These are phyloP conservation scores for Hymenoscyphus albidus DNA, from an alignment of 2,329 filamentous ascomycete species.

Conservation along the genomic window DNA sequence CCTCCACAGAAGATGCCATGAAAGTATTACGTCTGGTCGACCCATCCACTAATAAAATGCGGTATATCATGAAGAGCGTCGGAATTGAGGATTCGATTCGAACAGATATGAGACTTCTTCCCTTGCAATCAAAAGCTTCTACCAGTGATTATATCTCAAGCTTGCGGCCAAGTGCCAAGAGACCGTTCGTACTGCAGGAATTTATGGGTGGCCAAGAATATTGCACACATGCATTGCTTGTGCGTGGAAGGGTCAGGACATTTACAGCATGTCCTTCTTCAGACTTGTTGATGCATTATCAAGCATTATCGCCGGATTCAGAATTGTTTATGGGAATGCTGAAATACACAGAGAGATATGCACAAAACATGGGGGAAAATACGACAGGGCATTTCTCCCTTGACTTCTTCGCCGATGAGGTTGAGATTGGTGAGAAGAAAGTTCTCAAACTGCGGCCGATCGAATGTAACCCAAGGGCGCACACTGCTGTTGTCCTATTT, in stretches of 20 bases:
- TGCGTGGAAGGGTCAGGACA: background rate
- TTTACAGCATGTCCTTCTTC: background rate
- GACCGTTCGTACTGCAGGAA: background rate
- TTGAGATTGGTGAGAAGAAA: background rate
- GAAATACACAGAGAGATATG: background rate
- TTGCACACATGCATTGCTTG: background rate
- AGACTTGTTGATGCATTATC: background rate
- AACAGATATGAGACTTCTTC: conserved; percentile 1
- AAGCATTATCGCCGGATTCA: background rate
- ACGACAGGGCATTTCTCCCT: background rate
- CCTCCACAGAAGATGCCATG: background rate
- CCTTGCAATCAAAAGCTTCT: background rate
- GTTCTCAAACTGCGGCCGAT: background rate
- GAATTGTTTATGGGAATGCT: background rate
- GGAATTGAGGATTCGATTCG: background rate
- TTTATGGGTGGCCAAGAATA: background rate
- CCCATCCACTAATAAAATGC: background rate
- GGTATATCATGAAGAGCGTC: background rate
- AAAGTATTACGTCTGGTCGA: background rate
- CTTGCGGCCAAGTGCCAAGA: background rate
- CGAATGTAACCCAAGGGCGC: background rate
- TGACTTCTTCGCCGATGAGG: background rate
- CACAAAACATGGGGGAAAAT: background rate
- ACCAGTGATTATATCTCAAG: background rate
- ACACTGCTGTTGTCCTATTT: background rate